A percentile compares a stretch with the other conserved stretches of the same genome.
Conservation (phyloP, 768 basidiomycete species). For the Sistotremastrum suecicum region DNA sequence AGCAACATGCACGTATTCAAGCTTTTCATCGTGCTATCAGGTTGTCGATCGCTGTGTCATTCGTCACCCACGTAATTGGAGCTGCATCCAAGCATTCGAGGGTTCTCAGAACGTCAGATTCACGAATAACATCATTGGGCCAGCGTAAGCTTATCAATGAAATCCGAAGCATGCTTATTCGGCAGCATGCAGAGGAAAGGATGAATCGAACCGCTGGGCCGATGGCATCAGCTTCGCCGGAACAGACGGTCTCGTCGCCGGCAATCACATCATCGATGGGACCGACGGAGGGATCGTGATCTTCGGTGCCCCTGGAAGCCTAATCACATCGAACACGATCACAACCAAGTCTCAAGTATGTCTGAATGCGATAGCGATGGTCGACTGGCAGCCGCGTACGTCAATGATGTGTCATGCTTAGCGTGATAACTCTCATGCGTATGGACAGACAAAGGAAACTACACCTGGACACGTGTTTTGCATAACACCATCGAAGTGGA, state of each 20-base stretch:
- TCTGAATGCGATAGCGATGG: conserved; percentile 14
- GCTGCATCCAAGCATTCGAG: conserved; percentile 13
- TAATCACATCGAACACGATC: conserved; percentile 13
- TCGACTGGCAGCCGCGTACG: conserved; percentile 10
- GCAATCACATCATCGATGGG: conserved; percentile 56
- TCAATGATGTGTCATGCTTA: neutral
- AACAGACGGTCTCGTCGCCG: conserved; percentile 40
- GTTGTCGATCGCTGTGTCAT: conserved; percentile 11
- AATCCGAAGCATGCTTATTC: too few species aligned
- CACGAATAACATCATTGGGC: conserved; percentile 7
- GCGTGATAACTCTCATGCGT: neutral
- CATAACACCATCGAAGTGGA: conserved; percentile 12
- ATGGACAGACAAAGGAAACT: conserved; percentile 9
- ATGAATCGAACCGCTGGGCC: conserved; percentile 59
- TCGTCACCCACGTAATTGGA: conserved; percentile 12
- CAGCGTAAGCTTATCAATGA: conserved; percentile 1
- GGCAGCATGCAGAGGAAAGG: conserved; percentile 32
- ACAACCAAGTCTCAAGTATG: conserved; percentile 6
- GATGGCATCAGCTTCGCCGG: conserved; percentile 73
- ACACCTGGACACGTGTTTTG: conserved; percentile 9
- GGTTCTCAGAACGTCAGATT: conserved; percentile 10
- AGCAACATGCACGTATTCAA: neutral
- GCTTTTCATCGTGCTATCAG: neutral
- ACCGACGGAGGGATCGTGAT: conserved; percentile 20
- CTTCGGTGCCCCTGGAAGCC: conserved; percentile 11